phyloP scores from a whole-genome alignment of 768 basidiomycete genomes.

The Coprinopsis cinerea region DNA sequence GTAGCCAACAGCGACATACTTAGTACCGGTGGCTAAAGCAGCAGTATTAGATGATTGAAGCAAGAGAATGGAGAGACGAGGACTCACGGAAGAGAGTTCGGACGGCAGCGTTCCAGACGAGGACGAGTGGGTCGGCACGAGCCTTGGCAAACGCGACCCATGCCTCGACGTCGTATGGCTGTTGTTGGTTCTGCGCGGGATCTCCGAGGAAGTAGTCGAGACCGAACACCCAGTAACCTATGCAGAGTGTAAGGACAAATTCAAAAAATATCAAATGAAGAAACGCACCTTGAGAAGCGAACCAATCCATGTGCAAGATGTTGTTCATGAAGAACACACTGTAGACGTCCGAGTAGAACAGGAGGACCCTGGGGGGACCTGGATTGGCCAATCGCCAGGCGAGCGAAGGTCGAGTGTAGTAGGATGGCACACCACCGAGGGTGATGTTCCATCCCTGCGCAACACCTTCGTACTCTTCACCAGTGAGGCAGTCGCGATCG shows the following conservation, averaged over 20 bases:
- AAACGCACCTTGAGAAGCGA: not conserved
- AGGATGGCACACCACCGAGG: constrained; percentile 44
- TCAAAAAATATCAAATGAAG: not conserved
- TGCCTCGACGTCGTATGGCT: constrained; percentile 39
- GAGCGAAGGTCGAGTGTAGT: constrained; percentile 42
- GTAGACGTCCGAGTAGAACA: constrained; percentile 56
- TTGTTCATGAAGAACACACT: constrained; percentile 55
- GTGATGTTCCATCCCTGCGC: constrained; percentile 35
- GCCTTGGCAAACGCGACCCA: constrained; percentile 25
- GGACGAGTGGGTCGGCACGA: constrained; percentile 35
- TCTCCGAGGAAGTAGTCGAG: constrained; percentile 64
- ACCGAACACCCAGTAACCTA: constrained; percentile 55
- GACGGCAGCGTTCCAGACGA: constrained; percentile 48
- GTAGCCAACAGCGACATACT: constrained; percentile 44
- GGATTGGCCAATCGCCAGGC: not conserved
- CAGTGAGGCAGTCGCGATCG: constrained; percentile 37
- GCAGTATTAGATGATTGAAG: too few species aligned
- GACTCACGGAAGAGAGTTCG: constrained; percentile 37
- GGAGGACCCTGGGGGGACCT: constrained; percentile 38
- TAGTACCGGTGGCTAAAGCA: constrained; percentile 25
- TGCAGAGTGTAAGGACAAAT: not conserved
- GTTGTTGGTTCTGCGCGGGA: constrained; percentile 27
- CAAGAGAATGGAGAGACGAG: not conserved
- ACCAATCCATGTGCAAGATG: constrained; percentile 42
- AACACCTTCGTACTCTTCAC: constrained; percentile 45